Evolutionary conservation across 2,329 filamentous ascomycete species (phyloP), one percentile per base, ranked within the genome.

Genomic region (Achaetomium macrosporum): DNA sequence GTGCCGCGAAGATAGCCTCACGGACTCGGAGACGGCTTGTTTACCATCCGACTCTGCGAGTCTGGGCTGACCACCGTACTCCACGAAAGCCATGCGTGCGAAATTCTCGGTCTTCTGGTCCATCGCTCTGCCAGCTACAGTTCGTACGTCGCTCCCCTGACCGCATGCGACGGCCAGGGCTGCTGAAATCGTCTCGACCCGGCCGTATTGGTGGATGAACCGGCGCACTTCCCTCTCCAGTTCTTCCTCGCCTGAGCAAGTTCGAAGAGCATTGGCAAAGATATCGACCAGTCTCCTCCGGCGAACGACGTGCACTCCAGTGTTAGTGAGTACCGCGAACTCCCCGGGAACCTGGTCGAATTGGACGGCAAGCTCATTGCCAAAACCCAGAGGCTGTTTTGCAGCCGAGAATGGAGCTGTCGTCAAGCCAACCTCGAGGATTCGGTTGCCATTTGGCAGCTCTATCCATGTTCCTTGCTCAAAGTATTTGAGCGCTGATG

Each of bases 291-390:
- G 77, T 50, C 93, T 79, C 63, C 90, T 81, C 46, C 93, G 79
- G 50, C 90, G 85, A 50, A 97, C 82, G 8, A 95, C 80, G 63
- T 96, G 90, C 49, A 99, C 82, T 2, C 93, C 93, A 13, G 83
- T 90, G 62, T 93, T 95, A 31, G 93, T 97, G 50, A 99, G 77
- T 43, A 99, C 83, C 1, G 92, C 93, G 58, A 97, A 84, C 65
- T 99, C 92, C 47, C 86, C 83, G 0, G 87, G 79, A 0, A 84
- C 76, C 55, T 88, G 79, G 64, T 99, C 93, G 62, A 93, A 99
- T 63, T 99, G 95, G n/a, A 95, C 87, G 1, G 93, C 90, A 51
- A 97, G 76, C 70, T 99, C 93, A 62, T 99, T 99, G 11, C 92
- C 91, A 63, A 96, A 97, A 0, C 91, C 92, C 19, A 83, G 66